phyloP scores from a whole-genome alignment of 306 rosid species.

The Vicia sativa region DNA sequence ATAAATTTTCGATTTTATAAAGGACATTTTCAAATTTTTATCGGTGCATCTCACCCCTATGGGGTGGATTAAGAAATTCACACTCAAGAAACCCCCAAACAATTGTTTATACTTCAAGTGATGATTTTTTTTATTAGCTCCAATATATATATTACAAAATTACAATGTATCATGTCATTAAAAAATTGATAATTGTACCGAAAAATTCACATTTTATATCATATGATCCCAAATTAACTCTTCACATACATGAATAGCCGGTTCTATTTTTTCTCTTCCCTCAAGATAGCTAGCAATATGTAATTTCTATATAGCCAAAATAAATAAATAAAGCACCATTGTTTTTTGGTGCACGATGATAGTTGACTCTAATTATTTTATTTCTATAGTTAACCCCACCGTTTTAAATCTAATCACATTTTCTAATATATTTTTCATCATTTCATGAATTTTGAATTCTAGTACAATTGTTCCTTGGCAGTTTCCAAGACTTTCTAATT shows the following conservation, averaged over 20 bases:
- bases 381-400: conserved; percentile 18
- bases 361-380: conserved; percentile 1
- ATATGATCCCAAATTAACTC: conserved; percentile 14
- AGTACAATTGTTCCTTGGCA: conserved; percentile 13
- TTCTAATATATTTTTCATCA: conserved; percentile 9
- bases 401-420: conserved; percentile 23
- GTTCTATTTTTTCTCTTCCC: background rate
- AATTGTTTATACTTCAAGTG: too few relatives aligned
- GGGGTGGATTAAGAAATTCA: too few relatives aligned
- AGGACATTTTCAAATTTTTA: too few relatives aligned
- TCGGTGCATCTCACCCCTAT: too few relatives aligned
- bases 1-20: too few relatives aligned
- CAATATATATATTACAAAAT: too few relatives aligned
- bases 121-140: too few relatives aligned
- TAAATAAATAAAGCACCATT: background rate
- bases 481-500: conserved; percentile 31
- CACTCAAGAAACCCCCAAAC: too few relatives aligned
- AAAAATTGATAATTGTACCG: too few relatives aligned
- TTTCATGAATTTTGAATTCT: conserved; percentile 25
- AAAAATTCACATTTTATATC: conserved; percentile 6
- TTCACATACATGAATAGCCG: conserved; percentile 27
- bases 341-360: background rate
- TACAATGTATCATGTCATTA: too few relatives aligned
- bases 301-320: background rate
- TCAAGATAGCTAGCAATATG: conserved; percentile 14